These are phyloP conservation scores for Phoma sp. DNA, from an alignment of 2,329 filamentous ascomycete genomes.

Conservation along the genomic window DNA sequence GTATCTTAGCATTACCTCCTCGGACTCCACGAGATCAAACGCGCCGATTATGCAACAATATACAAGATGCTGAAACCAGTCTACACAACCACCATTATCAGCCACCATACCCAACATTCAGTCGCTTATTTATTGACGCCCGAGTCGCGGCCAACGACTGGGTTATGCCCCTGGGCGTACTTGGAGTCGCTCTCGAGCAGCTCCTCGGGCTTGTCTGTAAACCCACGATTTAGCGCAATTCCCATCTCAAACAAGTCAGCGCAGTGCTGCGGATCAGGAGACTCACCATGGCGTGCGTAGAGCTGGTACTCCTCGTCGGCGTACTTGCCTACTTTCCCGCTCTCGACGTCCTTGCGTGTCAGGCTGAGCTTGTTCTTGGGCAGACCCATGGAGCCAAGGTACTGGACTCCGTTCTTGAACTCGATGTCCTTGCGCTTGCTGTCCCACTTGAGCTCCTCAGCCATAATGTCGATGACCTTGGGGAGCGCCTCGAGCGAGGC, in stretches of 20 bases:
- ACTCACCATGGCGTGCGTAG: slow-evolving; percentile 60
- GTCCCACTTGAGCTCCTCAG: slow-evolving; percentile 82
- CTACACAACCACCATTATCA: background rate
- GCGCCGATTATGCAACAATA: slow-evolving; percentile 20
- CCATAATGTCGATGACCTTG: slow-evolving; percentile 87
- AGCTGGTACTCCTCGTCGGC: slow-evolving; percentile 58
- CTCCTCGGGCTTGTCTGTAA: slow-evolving; percentile 61
- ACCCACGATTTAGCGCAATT: slow-evolving; percentile 30
- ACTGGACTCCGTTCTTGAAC: slow-evolving; percentile 74
- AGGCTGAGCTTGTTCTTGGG: slow-evolving; percentile 63
- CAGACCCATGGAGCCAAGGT: slow-evolving; percentile 68
- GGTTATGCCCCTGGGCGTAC: slow-evolving; percentile 54
- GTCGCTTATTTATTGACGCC: slow-evolving; percentile 57
- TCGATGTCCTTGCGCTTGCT: slow-evolving; percentile 74
- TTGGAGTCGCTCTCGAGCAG: slow-evolving; percentile 60
- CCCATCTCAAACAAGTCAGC: slow-evolving; percentile 32
- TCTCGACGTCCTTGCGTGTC: slow-evolving; percentile 66
- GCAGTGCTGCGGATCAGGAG: slow-evolving; percentile 16
- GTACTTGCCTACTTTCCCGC: slow-evolving; percentile 54
- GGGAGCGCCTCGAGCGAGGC: slow-evolving; percentile 87
- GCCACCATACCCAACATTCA: too few relatives aligned
- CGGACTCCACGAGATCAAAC: slow-evolving; percentile 11
- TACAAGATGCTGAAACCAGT: slow-evolving; percentile 13
- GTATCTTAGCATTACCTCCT: slow-evolving; percentile 12
- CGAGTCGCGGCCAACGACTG: slow-evolving; percentile 53